Base-by-base conservation (phyloP, 2,329 filamentous ascomycete genomes). In the Phialocephala subalpina region DNA sequence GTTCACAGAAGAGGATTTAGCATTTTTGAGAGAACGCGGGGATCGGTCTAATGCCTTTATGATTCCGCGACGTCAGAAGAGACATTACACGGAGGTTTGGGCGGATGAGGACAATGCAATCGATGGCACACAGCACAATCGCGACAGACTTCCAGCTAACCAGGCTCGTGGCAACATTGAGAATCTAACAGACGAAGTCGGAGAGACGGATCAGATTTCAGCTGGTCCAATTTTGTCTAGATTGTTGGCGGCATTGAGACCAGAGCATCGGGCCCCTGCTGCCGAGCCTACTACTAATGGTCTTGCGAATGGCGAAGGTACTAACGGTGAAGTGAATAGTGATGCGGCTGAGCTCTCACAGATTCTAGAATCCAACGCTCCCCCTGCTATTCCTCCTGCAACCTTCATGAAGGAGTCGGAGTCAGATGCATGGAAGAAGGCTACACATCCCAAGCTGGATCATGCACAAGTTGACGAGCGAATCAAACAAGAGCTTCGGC, bases 1-100 rank as follows among this genome's bases (percentile, higher is more conserved):
- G 0, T 91, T 97, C 72, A 92, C 91, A 0, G 96, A 99, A 76
- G 96, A 99, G 77, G 96, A 99, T 76, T 86, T 97, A 55, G 93
- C 93, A 0, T 99, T 97, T 76, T 80, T 99, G 42, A 90, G 94
- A 74, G 96, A 99, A 79, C 87, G 93, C 73, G 93, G 94, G 64
- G 94, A 99, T 78, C 88, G 96, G 42, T 82, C 90, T 25, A 89
- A 86, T 1, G 93, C 95, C 0, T 98, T 97, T 73, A 82, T 94
- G 42, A 93, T 97, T 78, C 94, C 95, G 8, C 90, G 90, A 70
- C 89, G 94, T 25, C 94, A 94, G 55, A 92, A 92, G 77, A 90
- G 90, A 73, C 91, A 93, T 75, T 99, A 98, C 79, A 89, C 87
- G 27, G 94, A 98, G 67, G 84, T 95, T 11, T 99, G 96, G 96